Base-by-base conservation (phyloP, 2,329 filamentous ascomycete genomes). In the Ophiostoma sp. region DNA sequence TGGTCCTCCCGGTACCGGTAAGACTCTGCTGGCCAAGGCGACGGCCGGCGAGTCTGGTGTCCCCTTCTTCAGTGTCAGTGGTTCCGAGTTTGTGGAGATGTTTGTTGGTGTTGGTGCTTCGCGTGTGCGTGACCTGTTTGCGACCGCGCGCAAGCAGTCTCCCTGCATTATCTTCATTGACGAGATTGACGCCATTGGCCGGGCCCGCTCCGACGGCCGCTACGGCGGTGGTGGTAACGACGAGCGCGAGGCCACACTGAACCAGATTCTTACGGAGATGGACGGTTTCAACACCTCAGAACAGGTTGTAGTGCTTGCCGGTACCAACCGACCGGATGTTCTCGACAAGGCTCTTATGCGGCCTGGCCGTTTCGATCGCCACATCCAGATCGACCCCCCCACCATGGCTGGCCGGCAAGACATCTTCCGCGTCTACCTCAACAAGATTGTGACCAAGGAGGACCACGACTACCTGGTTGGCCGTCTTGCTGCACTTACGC, bases 91-190 rank as follows among this genome's bases (percentile, higher is more conserved):
- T 76, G 94, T 99, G 44, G 95, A 99, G 81, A 99, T 99, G 94
- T 99, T 99, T 77, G 95, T 99, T 66, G 95, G 95, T 86, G 95
- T 99, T 70, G 95, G 95, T 79, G 92, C 95, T 27, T 98, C 94
- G 42, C 87, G 95, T 79, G 95, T 99, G 66, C 88, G 95, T 74
- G 95, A 99, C 78, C 82, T 99, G 66, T 99, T 99, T 75, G 89
- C 92, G 69, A 97, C 92, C 74, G 95, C 95, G 18, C 88, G 95
- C 69, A 98, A 98, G 83, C 96, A 92, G 79, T 91, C 95, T 0
- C 95, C 95, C 3, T 99, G 95, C 80, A 99, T 99, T 79, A 96
- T 99, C 79, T 99, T 99, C 82, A 98, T 99, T 73, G 95, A 99
- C 76, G 95, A 99, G 79, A 99, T 99, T 74, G 95, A 99, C 77